Percentiles rank a stretch among this genome's conserved stretches.
Conservation (phyloP, 306 rosid species). For the Abrus pulchellus region DNA sequence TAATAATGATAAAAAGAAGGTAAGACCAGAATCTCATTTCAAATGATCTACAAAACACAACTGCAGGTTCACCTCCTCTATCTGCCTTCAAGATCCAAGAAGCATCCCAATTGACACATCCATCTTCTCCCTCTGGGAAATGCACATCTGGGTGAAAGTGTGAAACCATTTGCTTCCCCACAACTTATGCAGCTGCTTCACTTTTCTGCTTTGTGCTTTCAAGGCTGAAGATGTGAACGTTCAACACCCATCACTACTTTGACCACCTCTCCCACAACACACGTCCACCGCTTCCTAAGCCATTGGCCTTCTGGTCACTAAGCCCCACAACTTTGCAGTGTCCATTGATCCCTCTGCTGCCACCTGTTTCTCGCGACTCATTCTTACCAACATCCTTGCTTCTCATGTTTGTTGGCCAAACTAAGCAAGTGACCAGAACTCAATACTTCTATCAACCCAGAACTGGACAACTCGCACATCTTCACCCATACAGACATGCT, state of each 20-base stretch:
- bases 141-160: not conserved
- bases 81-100: not conserved
- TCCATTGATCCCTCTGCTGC: not conserved
- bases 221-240: not conserved
- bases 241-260: not conserved
- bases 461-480: not conserved
- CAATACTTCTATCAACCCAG: not conserved
- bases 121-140: not conserved
- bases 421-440: not conserved
- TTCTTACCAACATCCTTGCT: not conserved
- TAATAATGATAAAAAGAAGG: not conserved
- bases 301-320: not conserved
- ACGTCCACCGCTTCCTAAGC: not conserved
- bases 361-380: slow-evolving; percentile 5
- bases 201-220: not conserved
- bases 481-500: not conserved
- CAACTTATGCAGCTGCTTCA: not conserved
- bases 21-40: not conserved
- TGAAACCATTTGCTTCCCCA: not conserved
- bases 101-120: not conserved
- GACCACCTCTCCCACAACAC: not conserved
- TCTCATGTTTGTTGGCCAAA: not conserved
- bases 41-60: not conserved
- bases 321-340: not conserved
- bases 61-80: not conserved